phyloP scores from a whole-genome alignment of 108 stramenopile genomes.

The Nitzschia sp. region DNA sequence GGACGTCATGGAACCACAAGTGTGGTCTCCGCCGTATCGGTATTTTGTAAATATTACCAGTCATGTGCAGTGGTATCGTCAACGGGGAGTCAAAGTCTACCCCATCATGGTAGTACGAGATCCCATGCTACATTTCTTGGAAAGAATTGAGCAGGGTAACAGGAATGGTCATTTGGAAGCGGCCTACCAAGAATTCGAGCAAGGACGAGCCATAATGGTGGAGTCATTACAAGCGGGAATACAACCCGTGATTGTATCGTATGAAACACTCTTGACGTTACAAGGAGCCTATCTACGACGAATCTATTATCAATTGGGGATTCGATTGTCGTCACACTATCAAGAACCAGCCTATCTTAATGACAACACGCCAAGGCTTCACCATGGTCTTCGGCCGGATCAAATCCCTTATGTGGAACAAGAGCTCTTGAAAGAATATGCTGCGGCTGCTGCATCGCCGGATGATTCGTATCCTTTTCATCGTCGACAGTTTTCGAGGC shows the following conservation, averaged over 20 bases:
- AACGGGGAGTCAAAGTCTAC: conserved; percentile 42
- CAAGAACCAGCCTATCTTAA: too few species aligned
- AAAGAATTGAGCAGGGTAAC: conserved; percentile 6
- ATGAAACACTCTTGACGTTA: conserved; percentile 22
- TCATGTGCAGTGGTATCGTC: conserved; percentile 46
- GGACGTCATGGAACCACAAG: neutral
- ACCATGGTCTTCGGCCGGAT: too few species aligned
- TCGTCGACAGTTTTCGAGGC: too few species aligned
- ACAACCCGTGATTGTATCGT: neutral
- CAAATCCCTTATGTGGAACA: too few species aligned
- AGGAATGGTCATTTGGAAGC: conserved; percentile 4
- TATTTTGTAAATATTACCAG: conserved; percentile 48
- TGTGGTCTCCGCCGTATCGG: neutral
- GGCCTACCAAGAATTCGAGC: conserved; percentile 28
- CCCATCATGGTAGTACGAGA: conserved; percentile 45
- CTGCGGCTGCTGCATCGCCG: too few species aligned
- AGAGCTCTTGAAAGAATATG: too few species aligned
- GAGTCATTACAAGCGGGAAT: conserved; percentile 30
- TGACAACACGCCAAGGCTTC: too few species aligned
- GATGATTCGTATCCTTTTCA: too few species aligned
- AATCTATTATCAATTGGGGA: neutral
- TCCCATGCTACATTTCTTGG: conserved; percentile 31
- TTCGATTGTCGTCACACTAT: too few species aligned
- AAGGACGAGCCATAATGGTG: conserved; percentile 26
- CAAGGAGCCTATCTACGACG: neutral